Base-by-base conservation (phyloP, 148 eudicot species). In the Amaranthus palmeri region DNA sequence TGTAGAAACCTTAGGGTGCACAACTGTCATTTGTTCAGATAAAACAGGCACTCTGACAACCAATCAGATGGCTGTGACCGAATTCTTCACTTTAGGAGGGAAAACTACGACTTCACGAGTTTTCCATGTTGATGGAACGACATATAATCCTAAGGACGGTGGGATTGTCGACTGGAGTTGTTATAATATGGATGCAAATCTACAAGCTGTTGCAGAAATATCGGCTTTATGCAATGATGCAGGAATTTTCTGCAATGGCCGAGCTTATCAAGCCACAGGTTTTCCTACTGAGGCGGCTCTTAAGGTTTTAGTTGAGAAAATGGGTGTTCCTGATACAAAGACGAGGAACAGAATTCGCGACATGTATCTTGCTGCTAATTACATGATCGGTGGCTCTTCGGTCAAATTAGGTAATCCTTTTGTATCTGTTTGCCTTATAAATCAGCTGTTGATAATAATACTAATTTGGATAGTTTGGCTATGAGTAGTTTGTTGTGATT, bases 281-380 rank as follows among this genome's bases (percentile, higher is more conserved):
- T 78, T 88, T 82, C 93, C 98, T 14, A 93, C 98, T 50, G 98
- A 93, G 74, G 96, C 98, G 40, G 98, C 98, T 71, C 92, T 90
- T 41, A 90, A 90, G 85, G 92, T 92, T 74, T 81, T 92, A 75
- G 98, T 88, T 4, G 96, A 92, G 77, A 92, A 92, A 82, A 92
- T 90, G 98, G 93, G 98, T 11, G 85, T 92, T 70, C 88, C 98
- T 10, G 91, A 90, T 82, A 63, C 54, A 43, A 88, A 88, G 83
- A 87, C 70, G 12, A 89, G 83, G 80, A 87, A 74, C 56, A 86
- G 68, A 78, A 86, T 86, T 44, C 86, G 85, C 59, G 90, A 88
- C 65, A 71, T 85, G 63, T 87, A 90, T 57, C 76, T 81, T 74
- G 77, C 77, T 18, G 81, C 88, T 43, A 89, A 78, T 58, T 87